Evolutionary conservation across 1,139 yeast genomes (phyloP), one percentile per base, ranked within the genome.

Genomic region (Geotrichum cucujoidarum): DNA sequence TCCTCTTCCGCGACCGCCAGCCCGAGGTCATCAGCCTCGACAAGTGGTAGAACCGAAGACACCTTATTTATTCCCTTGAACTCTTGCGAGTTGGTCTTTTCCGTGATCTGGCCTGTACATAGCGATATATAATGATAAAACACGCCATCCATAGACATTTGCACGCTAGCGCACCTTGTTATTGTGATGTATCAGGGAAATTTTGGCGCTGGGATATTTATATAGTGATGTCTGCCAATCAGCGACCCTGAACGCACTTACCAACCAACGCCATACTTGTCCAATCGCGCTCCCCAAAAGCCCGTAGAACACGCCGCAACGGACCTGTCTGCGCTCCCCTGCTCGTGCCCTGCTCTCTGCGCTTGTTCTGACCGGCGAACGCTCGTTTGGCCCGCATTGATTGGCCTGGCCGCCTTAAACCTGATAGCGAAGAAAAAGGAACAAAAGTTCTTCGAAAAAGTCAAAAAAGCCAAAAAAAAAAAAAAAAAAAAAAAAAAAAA

Each of bases 1-100:
- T 57, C 29, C 29, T 50, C 2, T 50, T 46, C 35, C 48, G 48
- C 5, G 24, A 30, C 34, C 17, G 32, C 13, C 34, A 45, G 33
- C 47, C 47, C 8, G 41, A 47, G 20, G 50, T 50, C n/a, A 47
- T 47, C 16, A 40, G 50, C 8, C 22, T 49, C 10, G 45, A 40
- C 33, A 50, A 49, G 17, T 46, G 36, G 33, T 20, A 20, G 14
- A 25, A 42, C 17, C 21, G 14, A 5, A 10, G 8, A 4, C 27
- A 24, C 10, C 27, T 24, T 24, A 6, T 24, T n/a, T n/a, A n/a
- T n/a, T n/a, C n/a, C n/a, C n/a, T 24, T 24, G 6, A 24, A 6
- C 10, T 24, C 27, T 24, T 24, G 27, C 10, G 10, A 24, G 6
- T 24, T 10, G 27, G 8, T 6, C 10, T 24, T 10, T 24, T 24